phyloP scores from a whole-genome alignment of 2,329 filamentous ascomycete species.

The Trichoderma sp. region DNA sequence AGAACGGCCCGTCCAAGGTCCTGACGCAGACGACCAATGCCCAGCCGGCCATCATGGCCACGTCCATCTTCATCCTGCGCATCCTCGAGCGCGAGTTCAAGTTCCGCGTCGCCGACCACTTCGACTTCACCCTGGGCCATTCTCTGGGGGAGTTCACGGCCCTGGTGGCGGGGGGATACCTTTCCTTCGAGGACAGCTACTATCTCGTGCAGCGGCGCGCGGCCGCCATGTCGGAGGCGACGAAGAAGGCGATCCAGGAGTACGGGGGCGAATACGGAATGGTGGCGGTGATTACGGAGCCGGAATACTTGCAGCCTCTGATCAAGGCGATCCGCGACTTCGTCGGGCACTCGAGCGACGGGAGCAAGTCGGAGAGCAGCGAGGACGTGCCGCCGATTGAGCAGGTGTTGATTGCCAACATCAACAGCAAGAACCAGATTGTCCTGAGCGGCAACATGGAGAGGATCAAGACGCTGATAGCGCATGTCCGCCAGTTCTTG shows the following conservation, averaged over 20 bases:
- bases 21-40: slow-evolving; percentile 85
- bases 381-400: slow-evolving; percentile 74
- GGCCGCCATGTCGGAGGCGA: slow-evolving; percentile 80
- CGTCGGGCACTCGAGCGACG: slow-evolving; percentile 67
- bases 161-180: slow-evolving; percentile 79
- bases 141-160: slow-evolving; percentile 93
- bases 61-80: slow-evolving; percentile 84
- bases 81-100: slow-evolving; percentile 84
- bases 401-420: slow-evolving; percentile 87
- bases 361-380: slow-evolving; percentile 67
- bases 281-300: slow-evolving; percentile 89
- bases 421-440: slow-evolving; percentile 96
- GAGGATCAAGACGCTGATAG: slow-evolving; percentile 76
- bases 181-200: slow-evolving; percentile 76
- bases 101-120: slow-evolving; percentile 69
- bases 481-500: slow-evolving; percentile 84
- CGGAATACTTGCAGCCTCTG: slow-evolving; percentile 69
- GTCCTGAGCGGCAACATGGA: slow-evolving; percentile 87
- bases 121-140: slow-evolving; percentile 85
- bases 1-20: slow-evolving; percentile 72
- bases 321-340: slow-evolving; percentile 78
- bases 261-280: slow-evolving; percentile 87
- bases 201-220: slow-evolving; percentile 76
- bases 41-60: slow-evolving; percentile 95
- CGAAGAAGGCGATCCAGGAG: slow-evolving; percentile 62